Percentiles rank a stretch among this genome's conserved stretches.
Conservation (phyloP, 2,329 filamentous ascomycete species). For the Fusarium tricinctum region DNA sequence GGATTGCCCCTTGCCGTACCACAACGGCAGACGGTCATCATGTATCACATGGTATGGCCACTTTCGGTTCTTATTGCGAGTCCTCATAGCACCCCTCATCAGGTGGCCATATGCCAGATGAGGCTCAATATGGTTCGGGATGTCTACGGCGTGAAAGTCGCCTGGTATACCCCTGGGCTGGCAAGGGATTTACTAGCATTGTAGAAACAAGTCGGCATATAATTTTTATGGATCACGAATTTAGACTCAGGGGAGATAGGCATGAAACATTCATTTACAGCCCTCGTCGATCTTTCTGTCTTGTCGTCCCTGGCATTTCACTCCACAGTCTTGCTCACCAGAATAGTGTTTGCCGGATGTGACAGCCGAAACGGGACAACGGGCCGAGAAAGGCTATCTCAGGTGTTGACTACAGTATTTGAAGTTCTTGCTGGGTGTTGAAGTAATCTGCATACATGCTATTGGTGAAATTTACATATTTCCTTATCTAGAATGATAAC, state of each 20-base stretch:
- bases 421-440: too few relatives aligned
- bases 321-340: background rate
- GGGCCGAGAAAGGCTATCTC: background rate
- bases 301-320: too few relatives aligned
- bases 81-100: slow-evolving; percentile 14
- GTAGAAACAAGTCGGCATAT: background rate
- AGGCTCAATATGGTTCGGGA: slow-evolving; percentile 23
- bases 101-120: slow-evolving; percentile 9
- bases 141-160: slow-evolving; percentile 33
- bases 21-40: slow-evolving; percentile 23
- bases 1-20: slow-evolving; percentile 24
- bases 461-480: too few relatives aligned
- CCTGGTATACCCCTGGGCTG: slow-evolving; percentile 22
- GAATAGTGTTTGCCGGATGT: background rate
- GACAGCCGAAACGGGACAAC: background rate
- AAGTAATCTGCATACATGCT: too few relatives aligned
- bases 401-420: too few relatives aligned
- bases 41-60: slow-evolving; percentile 38
- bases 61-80: slow-evolving; percentile 23
- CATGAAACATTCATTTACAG: background rate
- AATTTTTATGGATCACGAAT: background rate
- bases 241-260: background rate
- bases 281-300: background rate
- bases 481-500: too few relatives aligned
- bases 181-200: slow-evolving; percentile 17